Percentiles rank a stretch among this genome's conserved stretches.
Conservation (phyloP, 805 yeast species). For the Ogataea glucozyma region DNA sequence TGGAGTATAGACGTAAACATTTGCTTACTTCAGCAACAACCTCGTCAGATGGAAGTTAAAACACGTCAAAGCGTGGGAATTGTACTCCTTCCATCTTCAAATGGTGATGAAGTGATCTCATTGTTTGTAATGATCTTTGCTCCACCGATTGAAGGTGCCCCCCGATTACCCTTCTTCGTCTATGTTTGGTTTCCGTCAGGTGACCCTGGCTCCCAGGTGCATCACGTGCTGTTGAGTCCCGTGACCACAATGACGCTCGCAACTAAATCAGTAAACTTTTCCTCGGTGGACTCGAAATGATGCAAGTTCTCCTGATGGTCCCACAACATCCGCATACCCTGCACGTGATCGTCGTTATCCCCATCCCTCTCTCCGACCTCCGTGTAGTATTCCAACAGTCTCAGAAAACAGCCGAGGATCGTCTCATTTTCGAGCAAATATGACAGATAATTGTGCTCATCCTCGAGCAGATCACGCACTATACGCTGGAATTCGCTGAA, state of each 20-base stretch:
- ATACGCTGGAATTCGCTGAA: constrained; percentile 18
- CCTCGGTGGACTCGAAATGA: constrained; percentile 10
- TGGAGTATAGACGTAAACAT: no score
- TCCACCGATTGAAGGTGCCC: no score
- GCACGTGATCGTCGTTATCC: constrained; percentile 14
- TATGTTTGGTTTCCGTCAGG: no score
- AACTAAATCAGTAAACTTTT: constrained; percentile 7
- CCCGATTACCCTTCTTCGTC: no score
- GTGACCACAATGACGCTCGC: constrained; percentile 11
- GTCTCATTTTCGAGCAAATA: constrained; percentile 14
- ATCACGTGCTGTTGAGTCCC: constrained; percentile 6
- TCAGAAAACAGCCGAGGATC: constrained; percentile 10
- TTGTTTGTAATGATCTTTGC: no score
- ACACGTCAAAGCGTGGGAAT: no score
- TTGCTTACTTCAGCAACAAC: no score
- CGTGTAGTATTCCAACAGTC: constrained; percentile 15
- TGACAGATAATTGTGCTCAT: constrained; percentile 6
- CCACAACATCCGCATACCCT: constrained; percentile 13
- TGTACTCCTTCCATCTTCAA: no score
- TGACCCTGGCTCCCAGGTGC: no score
- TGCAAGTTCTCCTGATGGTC: constrained; percentile 13
- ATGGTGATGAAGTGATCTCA: no score
- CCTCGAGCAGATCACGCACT: constrained; percentile 12
- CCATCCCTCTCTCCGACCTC: constrained; percentile 16
- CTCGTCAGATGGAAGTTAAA: no score